Evolutionary conservation across 768 basidiomycete species (phyloP), one percentile per base, ranked within the genome.

Genomic region (Boletales sp.): DNA sequence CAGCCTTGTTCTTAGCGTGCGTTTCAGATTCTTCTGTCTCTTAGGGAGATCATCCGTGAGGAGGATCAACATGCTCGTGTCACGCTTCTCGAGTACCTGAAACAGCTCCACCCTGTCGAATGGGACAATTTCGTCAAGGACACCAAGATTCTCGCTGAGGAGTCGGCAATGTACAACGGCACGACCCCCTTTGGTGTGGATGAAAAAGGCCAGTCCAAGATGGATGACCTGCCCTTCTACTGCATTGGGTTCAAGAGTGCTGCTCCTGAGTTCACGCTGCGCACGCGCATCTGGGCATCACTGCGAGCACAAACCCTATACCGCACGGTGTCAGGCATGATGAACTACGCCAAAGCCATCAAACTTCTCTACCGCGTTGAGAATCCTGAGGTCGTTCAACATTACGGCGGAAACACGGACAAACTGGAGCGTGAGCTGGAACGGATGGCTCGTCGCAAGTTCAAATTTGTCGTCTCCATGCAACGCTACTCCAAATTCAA

Each of bases 101-200:
- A 99, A 71, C 97, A 98, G 66, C 82, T 99, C 35, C 97, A 99
- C 65, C 90, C 94, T 5, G 76, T 98, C 60, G 97, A 99, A 67
- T 99, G 97, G 97, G 92, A 95, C 71, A 98, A 99, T 69, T 98
- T 99, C 55, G 97, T 99, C 60, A 94, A 93, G 76, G 97, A 99
- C 67, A 99, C 97, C 64, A 98, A 94, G 77, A 99, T 99, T 58
- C 79, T 99, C 34, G 94, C 97, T 1, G 94, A 97, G 67, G 97
- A 99, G 65, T 90, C 91, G 3, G 82, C 86, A 30, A 81, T 86
- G 78, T 93, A 84, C 69, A 87, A 84, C 54, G 91, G 89, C 15
- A 72, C 79, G 42, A 82, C 80, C 55, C 91, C 84, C 9, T 85
- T 85, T 62, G 84, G 59, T 68, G 83, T 69, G 56, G 87, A 77